Percentiles rank a stretch among this genome's conserved stretches.
phyloP scores from a whole-genome alignment of 371 early-diverging fungal species.

The Rhizomucor miehei region DNA sequence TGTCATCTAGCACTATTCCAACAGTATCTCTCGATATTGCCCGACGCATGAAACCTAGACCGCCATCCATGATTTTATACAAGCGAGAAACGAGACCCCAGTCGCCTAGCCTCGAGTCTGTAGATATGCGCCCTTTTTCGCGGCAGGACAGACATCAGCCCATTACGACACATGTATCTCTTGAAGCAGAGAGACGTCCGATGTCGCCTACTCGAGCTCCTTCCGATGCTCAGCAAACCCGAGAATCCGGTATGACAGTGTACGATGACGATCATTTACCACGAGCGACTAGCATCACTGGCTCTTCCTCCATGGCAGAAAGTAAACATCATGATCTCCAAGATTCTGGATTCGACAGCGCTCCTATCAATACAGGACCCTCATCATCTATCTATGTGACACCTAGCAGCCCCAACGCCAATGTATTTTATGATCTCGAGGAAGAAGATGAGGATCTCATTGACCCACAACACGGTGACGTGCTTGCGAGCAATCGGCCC shows the following conservation, averaged over 20 bases:
- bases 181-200: neutral
- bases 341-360: slow-evolving; percentile 18
- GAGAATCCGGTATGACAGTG: slow-evolving; percentile 11
- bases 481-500: slow-evolving; percentile 14
- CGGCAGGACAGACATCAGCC: slow-evolving; percentile 12
- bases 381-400: slow-evolving; percentile 3
- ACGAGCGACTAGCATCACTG: neutral
- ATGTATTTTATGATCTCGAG: slow-evolving; percentile 10
- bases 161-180: slow-evolving; percentile 1
- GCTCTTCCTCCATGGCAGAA: neutral
- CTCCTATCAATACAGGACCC: slow-evolving; percentile 7
- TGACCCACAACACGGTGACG: slow-evolving; percentile 35
- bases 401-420: neutral
- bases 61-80: slow-evolving; percentile 52
- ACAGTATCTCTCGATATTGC: slow-evolving; percentile 66
- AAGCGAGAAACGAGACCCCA: slow-evolving; percentile 7
- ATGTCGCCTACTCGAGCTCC: too few species aligned
- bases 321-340: slow-evolving; percentile 6
- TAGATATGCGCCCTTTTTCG: slow-evolving; percentile 10
- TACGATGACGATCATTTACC: slow-evolving; percentile 11
- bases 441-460: slow-evolving; percentile 42
- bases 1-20: slow-evolving; percentile 66
- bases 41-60: slow-evolving; percentile 60
- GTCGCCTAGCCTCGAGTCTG: neutral
- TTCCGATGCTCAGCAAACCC: neutral